A percentile compares a stretch with the other conserved stretches of the same genome.
Evolutionary conservation across 768 basidiomycete genomes (phyloP).

Genomic region (Hypholoma sublateritium): DNA sequence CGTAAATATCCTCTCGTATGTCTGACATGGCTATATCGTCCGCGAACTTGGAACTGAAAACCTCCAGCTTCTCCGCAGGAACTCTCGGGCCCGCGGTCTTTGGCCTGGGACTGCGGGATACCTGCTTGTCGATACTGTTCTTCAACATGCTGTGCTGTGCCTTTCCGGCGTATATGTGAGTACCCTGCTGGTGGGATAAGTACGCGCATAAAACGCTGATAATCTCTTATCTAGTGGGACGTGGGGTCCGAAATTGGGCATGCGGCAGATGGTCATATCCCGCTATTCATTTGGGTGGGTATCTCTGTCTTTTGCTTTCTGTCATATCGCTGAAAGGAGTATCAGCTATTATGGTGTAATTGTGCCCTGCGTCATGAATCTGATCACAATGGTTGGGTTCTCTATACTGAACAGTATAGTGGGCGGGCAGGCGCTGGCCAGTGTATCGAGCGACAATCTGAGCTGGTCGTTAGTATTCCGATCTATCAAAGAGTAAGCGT

Average conservation of each 20-base stretch:
- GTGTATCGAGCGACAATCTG: conserved; percentile 37
- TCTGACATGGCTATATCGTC: neutral
- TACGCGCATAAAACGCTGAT: neutral
- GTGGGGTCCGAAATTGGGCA: conserved; percentile 83
- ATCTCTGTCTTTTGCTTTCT: neutral
- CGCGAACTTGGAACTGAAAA: neutral
- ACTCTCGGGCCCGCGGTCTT: conserved; percentile 64
- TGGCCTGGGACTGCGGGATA: conserved; percentile 58
- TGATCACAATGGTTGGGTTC: conserved; percentile 66
- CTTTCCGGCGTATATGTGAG: conserved; percentile 63
- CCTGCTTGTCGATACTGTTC: conserved; percentile 64
- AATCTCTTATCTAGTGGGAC: conserved; percentile 30
- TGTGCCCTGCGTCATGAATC: conserved; percentile 57
- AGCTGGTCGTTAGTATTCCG: conserved; percentile 39
- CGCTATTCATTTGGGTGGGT: conserved; percentile 37
- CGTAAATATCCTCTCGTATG: conserved; percentile 62
- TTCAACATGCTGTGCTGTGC: conserved; percentile 63
- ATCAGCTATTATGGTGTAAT: conserved; percentile 52
- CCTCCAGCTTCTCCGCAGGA: conserved; percentile 60
- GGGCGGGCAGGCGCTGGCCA: conserved; percentile 56
- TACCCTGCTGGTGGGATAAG: neutral
- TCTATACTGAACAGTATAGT: conserved; percentile 72
- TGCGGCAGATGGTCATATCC: conserved; percentile 84
- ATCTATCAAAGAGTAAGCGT: neutral
- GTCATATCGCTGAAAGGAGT: too few relatives aligned